Conservation (phyloP, 148 eudicot genomes). For the Rhododendron ovatum region DNA sequence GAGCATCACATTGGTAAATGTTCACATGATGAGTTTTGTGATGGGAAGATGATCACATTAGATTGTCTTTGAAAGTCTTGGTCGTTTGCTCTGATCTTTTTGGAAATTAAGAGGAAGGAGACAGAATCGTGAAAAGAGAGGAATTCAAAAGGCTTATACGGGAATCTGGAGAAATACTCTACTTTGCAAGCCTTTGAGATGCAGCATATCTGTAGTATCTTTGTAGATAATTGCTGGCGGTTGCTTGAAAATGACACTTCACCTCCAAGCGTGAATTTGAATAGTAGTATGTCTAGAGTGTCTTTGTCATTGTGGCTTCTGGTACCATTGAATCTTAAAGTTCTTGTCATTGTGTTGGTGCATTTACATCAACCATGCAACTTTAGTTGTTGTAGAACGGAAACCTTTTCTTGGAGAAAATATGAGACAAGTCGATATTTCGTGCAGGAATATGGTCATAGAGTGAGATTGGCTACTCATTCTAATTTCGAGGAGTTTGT, state of each 20-base stretch:
- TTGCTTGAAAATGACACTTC: constrained; percentile 2
- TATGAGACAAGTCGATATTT: background rate
- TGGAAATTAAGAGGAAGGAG: background rate
- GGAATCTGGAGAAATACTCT: background rate
- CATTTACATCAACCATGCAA: background rate
- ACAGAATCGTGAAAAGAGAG: background rate
- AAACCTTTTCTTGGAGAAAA: background rate
- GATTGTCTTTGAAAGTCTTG: background rate
- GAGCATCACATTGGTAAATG: background rate
- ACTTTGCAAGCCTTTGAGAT: background rate
- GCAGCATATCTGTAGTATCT: background rate
- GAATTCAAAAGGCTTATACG: background rate
- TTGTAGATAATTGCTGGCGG: background rate
- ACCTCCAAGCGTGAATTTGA: background rate
- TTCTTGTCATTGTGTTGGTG: background rate
- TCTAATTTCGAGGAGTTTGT: constrained; percentile 78
- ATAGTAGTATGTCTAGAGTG: background rate
- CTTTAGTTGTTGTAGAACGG: background rate
- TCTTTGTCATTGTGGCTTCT: background rate
- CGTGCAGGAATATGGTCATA: constrained; percentile 81
- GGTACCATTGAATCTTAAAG: background rate
- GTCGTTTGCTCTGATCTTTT: background rate
- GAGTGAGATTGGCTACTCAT: constrained; percentile 86
- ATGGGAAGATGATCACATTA: background rate
- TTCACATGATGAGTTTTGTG: background rate